Conservation (phyloP, 1,139 yeast species). For the Petasospora rhodanensis region DNA sequence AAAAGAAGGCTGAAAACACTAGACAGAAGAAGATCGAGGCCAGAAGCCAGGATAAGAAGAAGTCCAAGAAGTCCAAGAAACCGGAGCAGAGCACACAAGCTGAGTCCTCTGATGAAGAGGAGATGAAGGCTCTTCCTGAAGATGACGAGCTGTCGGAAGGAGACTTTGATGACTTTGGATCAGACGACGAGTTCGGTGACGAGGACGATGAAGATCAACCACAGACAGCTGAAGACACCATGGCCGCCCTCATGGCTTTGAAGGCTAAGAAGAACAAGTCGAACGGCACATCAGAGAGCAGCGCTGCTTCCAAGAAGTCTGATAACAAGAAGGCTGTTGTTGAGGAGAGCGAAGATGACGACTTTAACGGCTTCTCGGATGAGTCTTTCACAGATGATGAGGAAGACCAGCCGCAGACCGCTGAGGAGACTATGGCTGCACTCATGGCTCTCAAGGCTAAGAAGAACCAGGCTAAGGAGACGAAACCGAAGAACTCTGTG, state of each 20-base stretch:
- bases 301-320: no score
- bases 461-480: conserved; percentile 26
- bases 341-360: no score
- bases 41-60: background rate
- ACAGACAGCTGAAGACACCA: no score
- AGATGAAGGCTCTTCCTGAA: background rate
- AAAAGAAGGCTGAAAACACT: conserved; percentile 25
- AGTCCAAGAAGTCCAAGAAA: background rate
- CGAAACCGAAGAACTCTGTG: no score
- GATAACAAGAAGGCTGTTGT: no score
- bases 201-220: no score
- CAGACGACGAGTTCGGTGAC: no score
- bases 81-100: conserved; percentile 8
- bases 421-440: conserved; percentile 39
- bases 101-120: conserved; percentile 2
- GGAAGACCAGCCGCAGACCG: conserved; percentile 21
- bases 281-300: no score
- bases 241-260: no score
- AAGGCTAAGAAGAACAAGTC: no score
- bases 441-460: conserved; percentile 32
- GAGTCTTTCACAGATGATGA: conserved; percentile 20
- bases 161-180: conserved; percentile 13
- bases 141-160: conserved; percentile 11
- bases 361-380: conserved; percentile 13
- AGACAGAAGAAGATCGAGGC: conserved; percentile 1